These are phyloP conservation scores for Escallonia herrerae DNA, from an alignment of 129 eudicot genomes.

Conservation along the genomic window DNA sequence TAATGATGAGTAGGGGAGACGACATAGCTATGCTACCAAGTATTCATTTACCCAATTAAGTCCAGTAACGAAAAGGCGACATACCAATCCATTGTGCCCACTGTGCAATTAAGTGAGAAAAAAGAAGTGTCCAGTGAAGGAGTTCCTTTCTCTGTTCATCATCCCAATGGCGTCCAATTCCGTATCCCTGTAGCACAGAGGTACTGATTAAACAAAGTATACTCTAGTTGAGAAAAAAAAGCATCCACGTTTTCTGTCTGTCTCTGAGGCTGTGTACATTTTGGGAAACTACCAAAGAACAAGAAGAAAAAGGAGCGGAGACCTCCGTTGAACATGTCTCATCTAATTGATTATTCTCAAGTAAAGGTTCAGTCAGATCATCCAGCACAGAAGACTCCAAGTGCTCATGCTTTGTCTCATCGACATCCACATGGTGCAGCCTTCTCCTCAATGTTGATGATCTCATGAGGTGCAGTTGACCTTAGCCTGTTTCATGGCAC, in stretches of 20 bases:
- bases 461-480: constrained; percentile 30
- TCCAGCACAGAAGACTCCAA: constrained; percentile 36
- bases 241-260: not conserved
- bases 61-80: constrained; percentile 11
- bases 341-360: constrained; percentile 32
- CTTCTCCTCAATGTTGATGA: constrained; percentile 72
- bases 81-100: constrained; percentile 98
- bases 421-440: constrained; percentile 73
- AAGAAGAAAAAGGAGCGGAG: constrained; percentile 2
- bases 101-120: constrained; percentile 69
- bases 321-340: constrained; percentile 40
- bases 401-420: constrained; percentile 55
- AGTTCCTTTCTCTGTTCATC: constrained; percentile 56
- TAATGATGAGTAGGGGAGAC: not conserved
- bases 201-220: not conserved
- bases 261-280: no score
- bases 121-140: constrained; percentile 75
- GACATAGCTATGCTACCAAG: not conserved
- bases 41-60: not conserved
- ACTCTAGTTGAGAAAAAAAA: not conserved
- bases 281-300: not conserved
- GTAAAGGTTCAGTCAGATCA: constrained; percentile 69
- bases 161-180: constrained; percentile 43
- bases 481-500: not conserved
- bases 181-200: constrained; percentile 28